phyloP scores from a whole-genome alignment of 768 basidiomycete genomes.

The Crepidotus variabilis region DNA sequence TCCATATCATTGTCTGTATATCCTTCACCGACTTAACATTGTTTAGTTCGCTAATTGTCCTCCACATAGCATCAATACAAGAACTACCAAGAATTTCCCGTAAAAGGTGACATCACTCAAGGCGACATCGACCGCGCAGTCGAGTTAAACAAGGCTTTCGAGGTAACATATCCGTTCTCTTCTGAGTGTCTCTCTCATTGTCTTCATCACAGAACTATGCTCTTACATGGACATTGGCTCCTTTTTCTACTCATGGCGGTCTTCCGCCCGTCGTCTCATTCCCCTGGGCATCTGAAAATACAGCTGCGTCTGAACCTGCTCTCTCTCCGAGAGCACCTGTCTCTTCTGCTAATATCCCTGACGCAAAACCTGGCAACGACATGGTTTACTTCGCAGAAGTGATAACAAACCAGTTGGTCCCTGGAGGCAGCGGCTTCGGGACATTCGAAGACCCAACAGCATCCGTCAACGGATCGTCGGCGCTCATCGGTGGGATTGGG shows the following conservation, averaged over 20 bases:
- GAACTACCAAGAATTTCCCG: constrained; percentile 29
- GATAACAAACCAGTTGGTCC: constrained; percentile 1
- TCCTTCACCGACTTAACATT: neutral
- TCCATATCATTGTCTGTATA: constrained; percentile 24
- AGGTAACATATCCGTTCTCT: constrained; percentile 13
- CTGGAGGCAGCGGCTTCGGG: constrained; percentile 3
- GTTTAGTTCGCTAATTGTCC: neutral
- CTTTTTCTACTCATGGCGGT: constrained; percentile 30
- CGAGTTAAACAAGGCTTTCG: constrained; percentile 21
- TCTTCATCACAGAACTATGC: constrained; percentile 22
- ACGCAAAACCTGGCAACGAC: neutral
- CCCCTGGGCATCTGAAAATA: neutral
- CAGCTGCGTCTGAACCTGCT: neutral
- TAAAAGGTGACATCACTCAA: constrained; percentile 30
- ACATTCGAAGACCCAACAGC: neutral
- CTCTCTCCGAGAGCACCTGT: neutral
- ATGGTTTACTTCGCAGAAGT: constrained; percentile 4
- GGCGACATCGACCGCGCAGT: constrained; percentile 29
- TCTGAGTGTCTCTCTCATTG: neutral
- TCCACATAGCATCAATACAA: constrained; percentile 26
- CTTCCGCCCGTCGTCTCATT: constrained; percentile 22
- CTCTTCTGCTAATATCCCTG: neutral
- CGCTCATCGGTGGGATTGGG: neutral
- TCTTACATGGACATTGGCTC: constrained; percentile 36
- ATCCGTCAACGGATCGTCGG: neutral